phyloP scores from a whole-genome alignment of 208 protist species.

The Acanthamoeba sp. region DNA sequence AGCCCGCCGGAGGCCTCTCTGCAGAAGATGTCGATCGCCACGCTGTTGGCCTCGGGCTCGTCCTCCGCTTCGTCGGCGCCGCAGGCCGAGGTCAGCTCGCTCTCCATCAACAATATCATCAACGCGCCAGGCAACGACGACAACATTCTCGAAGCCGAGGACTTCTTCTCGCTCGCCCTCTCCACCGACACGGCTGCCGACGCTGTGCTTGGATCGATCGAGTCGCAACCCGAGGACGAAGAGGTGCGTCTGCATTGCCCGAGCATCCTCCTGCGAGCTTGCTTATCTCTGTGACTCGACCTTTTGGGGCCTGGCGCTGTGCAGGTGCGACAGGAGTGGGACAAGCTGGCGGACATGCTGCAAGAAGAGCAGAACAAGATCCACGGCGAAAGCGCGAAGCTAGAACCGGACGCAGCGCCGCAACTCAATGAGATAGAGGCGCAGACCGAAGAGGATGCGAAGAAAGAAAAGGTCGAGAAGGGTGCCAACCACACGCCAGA shows the following conservation, averaged over 20 bases:
- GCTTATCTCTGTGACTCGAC: no score
- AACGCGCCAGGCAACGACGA: slow-evolving; percentile 49
- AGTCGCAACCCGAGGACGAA: background rate
- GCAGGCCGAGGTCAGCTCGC: background rate
- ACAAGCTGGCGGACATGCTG: slow-evolving; percentile 22
- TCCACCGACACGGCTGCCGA: background rate
- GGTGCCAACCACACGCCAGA: background rate
- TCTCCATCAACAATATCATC: slow-evolving; percentile 66
- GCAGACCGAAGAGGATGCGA: background rate
- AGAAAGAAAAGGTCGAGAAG: background rate
- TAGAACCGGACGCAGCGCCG: background rate
- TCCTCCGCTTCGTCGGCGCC: background rate
- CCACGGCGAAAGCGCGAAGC: background rate
- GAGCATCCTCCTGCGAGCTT: no score
- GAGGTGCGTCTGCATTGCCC: background rate
- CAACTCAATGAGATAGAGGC: background rate
- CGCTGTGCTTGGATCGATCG: background rate
- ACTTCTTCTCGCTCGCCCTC: slow-evolving; percentile 11
- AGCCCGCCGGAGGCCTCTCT: background rate
- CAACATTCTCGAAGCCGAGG: slow-evolving; percentile 1
- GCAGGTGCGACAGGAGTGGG: slow-evolving; percentile 37
- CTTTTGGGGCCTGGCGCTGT: background rate
- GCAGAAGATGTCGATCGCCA: slow-evolving; percentile 57
- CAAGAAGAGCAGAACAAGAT: slow-evolving; percentile 37
- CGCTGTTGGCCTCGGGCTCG: background rate